These are phyloP conservation scores for Lachnellula willkommii DNA, from an alignment of 2,329 filamentous ascomycete genomes.

Conservation along the genomic window DNA sequence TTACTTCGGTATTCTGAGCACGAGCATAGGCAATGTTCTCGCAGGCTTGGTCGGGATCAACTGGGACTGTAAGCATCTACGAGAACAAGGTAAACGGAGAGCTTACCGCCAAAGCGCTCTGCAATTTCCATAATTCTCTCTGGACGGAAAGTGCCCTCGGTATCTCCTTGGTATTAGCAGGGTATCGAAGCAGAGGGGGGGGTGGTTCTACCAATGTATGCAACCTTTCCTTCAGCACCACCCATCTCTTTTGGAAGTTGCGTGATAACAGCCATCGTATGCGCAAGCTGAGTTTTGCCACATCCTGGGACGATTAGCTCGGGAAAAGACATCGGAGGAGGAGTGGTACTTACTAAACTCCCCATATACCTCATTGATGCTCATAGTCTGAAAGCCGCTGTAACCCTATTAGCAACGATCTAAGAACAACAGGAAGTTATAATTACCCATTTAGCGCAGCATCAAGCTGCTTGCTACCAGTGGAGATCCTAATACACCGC, in stretches of 20 bases:
- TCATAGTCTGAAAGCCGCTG: constrained; percentile 65
- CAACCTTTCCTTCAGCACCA: constrained; percentile 63
- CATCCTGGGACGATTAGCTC: constrained; percentile 38
- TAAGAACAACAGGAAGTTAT: background rate
- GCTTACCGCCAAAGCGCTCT: constrained; percentile 52
- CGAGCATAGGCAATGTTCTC: constrained; percentile 65
- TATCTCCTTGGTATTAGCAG: constrained; percentile 35
- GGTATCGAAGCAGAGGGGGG: background rate
- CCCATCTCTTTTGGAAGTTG: constrained; percentile 54
- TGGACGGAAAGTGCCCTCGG: constrained; percentile 61
- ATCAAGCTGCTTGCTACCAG: constrained; percentile 65
- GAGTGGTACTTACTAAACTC: constrained; percentile 43
- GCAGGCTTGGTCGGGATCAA: constrained; percentile 52
- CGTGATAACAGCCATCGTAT: constrained; percentile 63
- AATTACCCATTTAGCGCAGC: constrained; percentile 55
- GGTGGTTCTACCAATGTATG: constrained; percentile 53
- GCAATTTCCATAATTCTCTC: constrained; percentile 63
- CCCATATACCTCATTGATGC: constrained; percentile 60
- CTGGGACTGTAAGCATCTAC: constrained; percentile 24
- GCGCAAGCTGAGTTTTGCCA: constrained; percentile 64
- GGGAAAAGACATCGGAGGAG: background rate
- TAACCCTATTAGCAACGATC: constrained; percentile 3
- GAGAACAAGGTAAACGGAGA: background rate
- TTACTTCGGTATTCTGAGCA: constrained; percentile 56
- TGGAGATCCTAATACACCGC: constrained; percentile 59